Base-by-base conservation (phyloP, 495 filamentous ascomycete species). In the Penicillium odoratum region DNA sequence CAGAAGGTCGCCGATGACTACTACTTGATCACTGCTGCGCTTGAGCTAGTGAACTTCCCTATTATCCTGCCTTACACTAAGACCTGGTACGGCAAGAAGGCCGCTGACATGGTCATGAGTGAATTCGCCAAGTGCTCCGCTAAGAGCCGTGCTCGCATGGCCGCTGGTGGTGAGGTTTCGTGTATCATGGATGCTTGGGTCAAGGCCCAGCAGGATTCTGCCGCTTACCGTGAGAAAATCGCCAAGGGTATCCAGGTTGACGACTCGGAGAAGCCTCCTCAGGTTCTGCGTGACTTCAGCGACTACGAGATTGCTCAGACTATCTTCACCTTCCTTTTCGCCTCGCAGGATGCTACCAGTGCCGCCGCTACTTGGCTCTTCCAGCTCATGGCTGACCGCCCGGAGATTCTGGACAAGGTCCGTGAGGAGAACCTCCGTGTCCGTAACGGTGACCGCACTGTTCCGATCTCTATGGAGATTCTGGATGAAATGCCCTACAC, bases 31-130 rank as follows among this genome's bases (percentile, higher is more conserved):
- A 98, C 94, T 15, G 95, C 89, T 46, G 94, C 94, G 7, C 84
- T 98, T 57, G 94, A 98, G 69, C 83, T 98, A 40, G 94, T 98
- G 74, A 98, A 98, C 78, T 98, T 98, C 82, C 94, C 94, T 36
- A 88, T 98, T 77, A 97, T 98, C 73, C 75, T 98, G 51, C 94
- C 94, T 46, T 98, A 83, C 81, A 97, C 94, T 63, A 93, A 89
- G 81, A 90, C 91, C 8, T 98, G 92, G 91, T 96, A 96, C 70
- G 94, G 94, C 59, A 96, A 98, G 83, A 94, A 91, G 75, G 91
- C 93, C 16, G 86, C 94, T 42, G 89, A 93, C 63, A 93, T 93
- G 86, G 92, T 97, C 26, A 79, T 98, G 55, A 84, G 83, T 3
- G 92, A 96, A 70, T 98, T 98, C 69, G 71, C 89, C 65, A 90